These are phyloP conservation scores for Lactifluus subvellereus DNA, from an alignment of 768 basidiomycete genomes.

Conservation along the genomic window DNA sequence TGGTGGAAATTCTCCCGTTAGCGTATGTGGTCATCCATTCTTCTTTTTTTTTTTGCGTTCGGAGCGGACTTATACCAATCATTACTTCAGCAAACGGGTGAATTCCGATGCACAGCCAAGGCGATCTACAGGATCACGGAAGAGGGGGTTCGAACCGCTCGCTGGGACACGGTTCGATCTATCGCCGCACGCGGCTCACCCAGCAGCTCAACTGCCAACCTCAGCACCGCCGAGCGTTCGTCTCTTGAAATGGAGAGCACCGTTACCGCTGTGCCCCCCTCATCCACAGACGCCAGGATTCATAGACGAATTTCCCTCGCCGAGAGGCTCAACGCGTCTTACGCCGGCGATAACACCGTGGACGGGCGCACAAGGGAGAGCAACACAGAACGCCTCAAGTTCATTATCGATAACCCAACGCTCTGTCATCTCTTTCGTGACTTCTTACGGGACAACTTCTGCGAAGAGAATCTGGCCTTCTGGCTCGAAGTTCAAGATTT, in stretches of 20 bases:
- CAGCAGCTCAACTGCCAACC: conserved; percentile 57
- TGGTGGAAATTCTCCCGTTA: conserved; percentile 67
- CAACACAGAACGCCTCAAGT: conserved; percentile 84
- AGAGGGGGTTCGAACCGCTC: conserved; percentile 79
- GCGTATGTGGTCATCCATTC: conserved; percentile 40
- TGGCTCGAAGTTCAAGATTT: conserved; percentile 98
- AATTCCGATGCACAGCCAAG: conserved; percentile 94
- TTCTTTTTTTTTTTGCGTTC: conserved; percentile 11
- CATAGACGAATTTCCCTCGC: conserved; percentile 75
- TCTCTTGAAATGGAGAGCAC: conserved; percentile 49
- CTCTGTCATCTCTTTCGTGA: conserved; percentile 89
- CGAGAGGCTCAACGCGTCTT: conserved; percentile 58
- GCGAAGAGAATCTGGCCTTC: conserved; percentile 96
- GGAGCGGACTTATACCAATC: conserved; percentile 22
- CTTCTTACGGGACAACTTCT: conserved; percentile 89
- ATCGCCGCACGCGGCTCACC: conserved; percentile 49
- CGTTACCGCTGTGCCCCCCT: conserved; percentile 27
- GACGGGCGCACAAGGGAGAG: conserved; percentile 67
- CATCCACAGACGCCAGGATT: conserved; percentile 56
- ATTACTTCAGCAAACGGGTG: conserved; percentile 69
- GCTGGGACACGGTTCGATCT: conserved; percentile 56
- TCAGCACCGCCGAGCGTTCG: conserved; percentile 44
- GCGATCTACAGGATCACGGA: conserved; percentile 94
- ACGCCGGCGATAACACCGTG: conserved; percentile 44
- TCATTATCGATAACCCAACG: conserved; percentile 90